Percentiles rank a stretch among this genome's conserved stretches.
These are phyloP conservation scores for Ogataea paradorogensis DNA, from an alignment of 805 yeast genomes.

Conservation along the genomic window DNA sequence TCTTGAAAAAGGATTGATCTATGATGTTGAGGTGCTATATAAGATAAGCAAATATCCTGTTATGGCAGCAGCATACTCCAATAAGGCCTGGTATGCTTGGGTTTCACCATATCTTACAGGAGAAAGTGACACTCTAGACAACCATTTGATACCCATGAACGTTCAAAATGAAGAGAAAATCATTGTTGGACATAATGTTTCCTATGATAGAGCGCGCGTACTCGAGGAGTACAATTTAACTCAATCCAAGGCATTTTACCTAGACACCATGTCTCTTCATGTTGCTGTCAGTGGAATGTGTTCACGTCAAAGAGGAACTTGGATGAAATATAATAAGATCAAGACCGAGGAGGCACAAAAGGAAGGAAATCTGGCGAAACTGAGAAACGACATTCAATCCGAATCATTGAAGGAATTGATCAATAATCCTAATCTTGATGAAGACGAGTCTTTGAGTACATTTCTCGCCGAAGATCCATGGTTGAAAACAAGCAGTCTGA, in stretches of 20 bases:
- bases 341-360: constrained; percentile 21
- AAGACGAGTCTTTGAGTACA: constrained; percentile 29
- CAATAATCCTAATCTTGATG: constrained; percentile 29
- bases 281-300: constrained; percentile 90
- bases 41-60: constrained; percentile 71
- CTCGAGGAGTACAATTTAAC: constrained; percentile 74
- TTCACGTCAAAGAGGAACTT: constrained; percentile 81
- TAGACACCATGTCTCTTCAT: constrained; percentile 93
- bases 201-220: constrained; percentile 86
- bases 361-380: constrained; percentile 14
- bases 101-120: constrained; percentile 77
- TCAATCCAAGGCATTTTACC: constrained; percentile 67
- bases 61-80: constrained; percentile 75
- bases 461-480: constrained; percentile 71
- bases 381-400: constrained; percentile 23
- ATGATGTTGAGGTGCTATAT: constrained; percentile 88
- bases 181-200: constrained; percentile 85
- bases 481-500: constrained; percentile 72
- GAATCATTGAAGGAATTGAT: constrained; percentile 29
- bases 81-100: constrained; percentile 91
- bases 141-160: constrained; percentile 76
- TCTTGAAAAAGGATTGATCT: constrained; percentile 65
- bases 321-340: constrained; percentile 58
- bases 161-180: constrained; percentile 48
- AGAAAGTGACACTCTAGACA: constrained; percentile 43